Evolutionary conservation across 1,284 basidiomycete genomes (phyloP), one percentile per base, ranked within the genome.

Genomic region (Cryptococcus sp.): DNA sequence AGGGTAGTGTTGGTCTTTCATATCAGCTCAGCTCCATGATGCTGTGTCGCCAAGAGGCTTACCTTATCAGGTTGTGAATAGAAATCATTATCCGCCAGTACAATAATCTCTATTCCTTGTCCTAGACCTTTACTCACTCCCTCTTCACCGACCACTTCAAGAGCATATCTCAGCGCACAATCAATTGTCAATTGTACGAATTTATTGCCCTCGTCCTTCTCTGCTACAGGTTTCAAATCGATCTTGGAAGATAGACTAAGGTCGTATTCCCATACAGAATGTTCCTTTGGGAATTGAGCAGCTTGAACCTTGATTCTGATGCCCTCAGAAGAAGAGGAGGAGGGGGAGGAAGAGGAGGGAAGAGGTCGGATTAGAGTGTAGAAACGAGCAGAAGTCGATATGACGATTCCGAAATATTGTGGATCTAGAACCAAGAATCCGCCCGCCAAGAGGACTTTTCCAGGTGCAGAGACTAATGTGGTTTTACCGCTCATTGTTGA

Each of bases 81-180:
- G 66, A 98, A 98, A 73, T 98, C 96, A 67, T 98, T 98, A 74
- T 92, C 91, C 4, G 90, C 96, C 19, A 86, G 82, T 52, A 98
- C 88, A 28, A 82, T 82, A 56, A 98, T 82, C 63, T 88, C 81
- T 58, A 91, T 77, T 48, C 85, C 82, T 4, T 23, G 18, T 45
- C 86, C 70, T 16, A 39, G 18, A 7, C 16, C 18, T n/a, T 19
- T 39, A 5, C 18, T 39, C 16, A 39, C 36, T 22, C 76, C 69
- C 14, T 74, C 69, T 5, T 70, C 61, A 4, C 82, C 82, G 47
- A 78, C 78, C 52, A 80, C 65, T 67, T 86, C 85, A 82, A 75
- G 39, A 96, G 76, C 0, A 43, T 43, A 43, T 7, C 41, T 4
- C 7, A 43, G 7, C 16, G 21, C 41, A 24, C 18, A 19, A 87